phyloP scores from a whole-genome alignment of 805 yeast genomes.

The Yarrowia sp. region DNA sequence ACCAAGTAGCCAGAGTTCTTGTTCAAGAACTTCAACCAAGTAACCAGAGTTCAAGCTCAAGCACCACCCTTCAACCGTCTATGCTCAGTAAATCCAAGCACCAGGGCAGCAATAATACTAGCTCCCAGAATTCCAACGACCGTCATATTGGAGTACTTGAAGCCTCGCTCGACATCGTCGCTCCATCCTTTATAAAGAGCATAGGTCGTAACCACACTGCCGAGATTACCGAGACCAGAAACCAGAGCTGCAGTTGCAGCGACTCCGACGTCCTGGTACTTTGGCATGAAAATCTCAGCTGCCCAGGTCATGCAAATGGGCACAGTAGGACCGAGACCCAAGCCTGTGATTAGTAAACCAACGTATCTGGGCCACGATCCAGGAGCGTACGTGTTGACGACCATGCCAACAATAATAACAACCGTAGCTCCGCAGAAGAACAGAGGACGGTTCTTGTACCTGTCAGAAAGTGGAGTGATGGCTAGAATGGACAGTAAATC shows the following conservation, averaged over 20 bases:
- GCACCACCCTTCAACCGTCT: background rate
- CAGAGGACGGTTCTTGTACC: conserved; percentile 54
- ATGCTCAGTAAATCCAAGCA: conserved; percentile 31
- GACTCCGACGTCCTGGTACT: conserved; percentile 79
- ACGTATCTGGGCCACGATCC: conserved; percentile 76
- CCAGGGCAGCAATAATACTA: conserved; percentile 55
- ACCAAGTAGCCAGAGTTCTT: too few relatives aligned
- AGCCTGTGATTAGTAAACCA: conserved; percentile 78
- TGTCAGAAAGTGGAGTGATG: conserved; percentile 79
- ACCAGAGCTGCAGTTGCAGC: conserved; percentile 83
- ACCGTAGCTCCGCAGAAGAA: conserved; percentile 61
- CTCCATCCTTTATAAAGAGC: conserved; percentile 90
- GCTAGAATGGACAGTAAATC: conserved; percentile 72
- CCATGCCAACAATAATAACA: conserved; percentile 70
- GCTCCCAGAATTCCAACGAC: conserved; percentile 73
- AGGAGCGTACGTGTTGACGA: conserved; percentile 72
- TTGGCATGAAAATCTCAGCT: conserved; percentile 65
- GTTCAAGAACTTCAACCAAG: too few relatives aligned
- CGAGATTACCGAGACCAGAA: conserved; percentile 82
- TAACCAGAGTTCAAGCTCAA: too few relatives aligned
- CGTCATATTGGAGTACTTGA: conserved; percentile 76
- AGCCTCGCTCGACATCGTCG: conserved; percentile 60
- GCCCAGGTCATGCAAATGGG: conserved; percentile 85
- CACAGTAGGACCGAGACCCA: conserved; percentile 87
- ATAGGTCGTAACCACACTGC: conserved; percentile 81